A percentile compares a stretch with the other conserved stretches of the same genome.
These are phyloP conservation scores for Schoenoplectus triqueter DNA, from an alignment of 202 grass and related monocot species.

Conservation along the genomic window DNA sequence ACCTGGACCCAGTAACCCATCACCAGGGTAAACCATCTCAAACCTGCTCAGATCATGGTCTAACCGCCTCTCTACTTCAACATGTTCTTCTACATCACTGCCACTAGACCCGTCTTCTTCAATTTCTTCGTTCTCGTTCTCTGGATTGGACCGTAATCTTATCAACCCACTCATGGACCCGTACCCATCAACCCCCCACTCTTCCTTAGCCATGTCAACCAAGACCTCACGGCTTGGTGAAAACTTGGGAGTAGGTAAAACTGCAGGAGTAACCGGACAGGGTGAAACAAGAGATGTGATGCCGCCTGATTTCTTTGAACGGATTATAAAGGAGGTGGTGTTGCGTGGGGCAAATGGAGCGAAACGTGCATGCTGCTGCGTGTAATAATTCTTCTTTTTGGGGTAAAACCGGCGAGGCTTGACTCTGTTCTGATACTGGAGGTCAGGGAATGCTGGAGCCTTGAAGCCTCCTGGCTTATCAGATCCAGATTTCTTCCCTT, in stretches of 20 bases:
- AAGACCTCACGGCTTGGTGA: constrained; percentile 84
- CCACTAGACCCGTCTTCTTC: constrained; percentile 81
- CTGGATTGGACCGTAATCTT: constrained; percentile 60
- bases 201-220: constrained; percentile 98
- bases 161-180: constrained; percentile 98
- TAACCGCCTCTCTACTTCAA: constrained; percentile 91
- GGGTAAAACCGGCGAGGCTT: constrained; percentile 40
- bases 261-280: constrained; percentile 82
- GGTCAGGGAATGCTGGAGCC: constrained; percentile 17
- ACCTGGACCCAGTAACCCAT: constrained; percentile 42
- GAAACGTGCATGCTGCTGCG: not conserved
- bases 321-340: constrained; percentile 96
- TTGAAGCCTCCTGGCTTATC: constrained; percentile 31
- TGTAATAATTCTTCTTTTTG: constrained; percentile 39
- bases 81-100: constrained; percentile 97
- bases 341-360: constrained; percentile 66
- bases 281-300: constrained; percentile 81
- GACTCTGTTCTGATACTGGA: constrained; percentile 25
- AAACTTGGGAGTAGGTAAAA: constrained; percentile 81
- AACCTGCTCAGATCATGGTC: constrained; percentile 99
- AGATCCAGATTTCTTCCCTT: constrained; percentile 42
- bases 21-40: constrained; percentile 73
- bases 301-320: constrained; percentile 79
- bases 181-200: constrained; percentile 95
- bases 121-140: constrained; percentile 42